Base-by-base conservation (phyloP, 2,329 filamentous ascomycete genomes). In the Fusarium armeniacum region DNA sequence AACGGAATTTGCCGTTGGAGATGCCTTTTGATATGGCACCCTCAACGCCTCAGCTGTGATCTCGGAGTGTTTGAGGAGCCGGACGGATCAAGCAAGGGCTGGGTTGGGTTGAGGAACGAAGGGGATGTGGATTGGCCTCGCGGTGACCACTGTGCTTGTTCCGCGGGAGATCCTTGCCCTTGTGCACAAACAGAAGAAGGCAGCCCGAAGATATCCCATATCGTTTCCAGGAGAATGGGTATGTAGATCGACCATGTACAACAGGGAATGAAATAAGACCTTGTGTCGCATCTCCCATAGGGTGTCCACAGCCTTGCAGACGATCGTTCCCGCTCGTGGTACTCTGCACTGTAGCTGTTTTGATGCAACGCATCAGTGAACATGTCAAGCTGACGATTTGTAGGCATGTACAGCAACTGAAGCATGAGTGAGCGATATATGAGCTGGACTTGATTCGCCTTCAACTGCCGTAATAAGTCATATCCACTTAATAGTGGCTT, bases 191-290 rank as follows among this genome's bases (percentile, higher is more conserved):
- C 55, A 49, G 44, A 28, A 30, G 28, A 30, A 41, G 26, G 35
- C 40, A 18, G 20, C 43, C 58, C 56, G 54, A 51, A 35, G 32
- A 45, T 56, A 35, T 65, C 28, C 35, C 52, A 65, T 49, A 46
- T 60, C 20, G 46, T 66, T 47, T 67, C 58, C 70, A 62, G 46
- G 65, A 73, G 72, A 51, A 73, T 74, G 72, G 70, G 70, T 55
- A 32, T 30, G 58, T 72, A 72, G 72, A 74, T 73, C 67, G 67
- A 60, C 72, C 70, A 74, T 73, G 65, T 70, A 62, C 67, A 66
- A 53, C 70, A 72, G 62, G 72, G 72, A 62, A 62, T 22, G 49
- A 49, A 32, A 58, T 51, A 62, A 47, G 61, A 67, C 68, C 72
- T 65, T 73, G 68, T 72, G 68, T 73, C 68, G 47, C 70, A 74